Evolutionary conservation across 2,329 filamentous ascomycete genomes (phyloP).

Genomic region (Talaromyces sp.): DNA sequence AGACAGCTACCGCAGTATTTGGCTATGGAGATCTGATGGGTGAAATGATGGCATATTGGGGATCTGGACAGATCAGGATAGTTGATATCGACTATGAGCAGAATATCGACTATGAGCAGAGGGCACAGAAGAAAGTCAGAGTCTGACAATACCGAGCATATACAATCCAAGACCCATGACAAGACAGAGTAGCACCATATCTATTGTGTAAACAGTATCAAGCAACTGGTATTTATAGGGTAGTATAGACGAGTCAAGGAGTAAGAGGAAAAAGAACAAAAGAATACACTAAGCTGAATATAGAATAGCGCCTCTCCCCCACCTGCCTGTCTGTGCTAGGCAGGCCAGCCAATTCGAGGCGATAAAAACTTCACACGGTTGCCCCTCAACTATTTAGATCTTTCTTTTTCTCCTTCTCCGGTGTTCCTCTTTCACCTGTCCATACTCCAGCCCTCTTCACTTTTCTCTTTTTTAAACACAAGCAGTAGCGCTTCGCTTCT

Average conservation of each 20-base stretch:
- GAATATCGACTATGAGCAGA: too few species aligned
- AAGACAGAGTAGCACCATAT: too few species aligned
- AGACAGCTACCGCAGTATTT: too few species aligned
- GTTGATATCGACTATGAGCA: too few species aligned
- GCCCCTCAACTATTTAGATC: conserved; percentile 5
- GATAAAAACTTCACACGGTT: conserved; percentile 34
- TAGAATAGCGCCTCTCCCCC: conserved; percentile 15
- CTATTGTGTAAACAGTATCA: too few species aligned
- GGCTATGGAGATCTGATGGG: too few species aligned
- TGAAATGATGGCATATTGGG: too few species aligned
- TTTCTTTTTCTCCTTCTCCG: conserved; percentile 23
- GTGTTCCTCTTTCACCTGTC: background rate
- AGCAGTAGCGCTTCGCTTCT: conserved; percentile 31
- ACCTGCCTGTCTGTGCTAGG: background rate
- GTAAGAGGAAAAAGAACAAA: background rate
- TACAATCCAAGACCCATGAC: too few species aligned
- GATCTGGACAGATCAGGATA: too few species aligned
- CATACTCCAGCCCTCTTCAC: conserved; percentile 28
- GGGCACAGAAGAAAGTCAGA: too few species aligned
- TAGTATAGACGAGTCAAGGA: background rate
- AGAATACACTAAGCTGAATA: background rate
- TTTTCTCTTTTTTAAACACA: conserved; percentile 23
- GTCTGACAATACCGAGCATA: too few species aligned
- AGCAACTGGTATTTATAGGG: too few species aligned
- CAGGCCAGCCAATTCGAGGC: conserved; percentile 16